Conservation (phyloP, 148 eudicot genomes). For the Talinum fruticosum region DNA sequence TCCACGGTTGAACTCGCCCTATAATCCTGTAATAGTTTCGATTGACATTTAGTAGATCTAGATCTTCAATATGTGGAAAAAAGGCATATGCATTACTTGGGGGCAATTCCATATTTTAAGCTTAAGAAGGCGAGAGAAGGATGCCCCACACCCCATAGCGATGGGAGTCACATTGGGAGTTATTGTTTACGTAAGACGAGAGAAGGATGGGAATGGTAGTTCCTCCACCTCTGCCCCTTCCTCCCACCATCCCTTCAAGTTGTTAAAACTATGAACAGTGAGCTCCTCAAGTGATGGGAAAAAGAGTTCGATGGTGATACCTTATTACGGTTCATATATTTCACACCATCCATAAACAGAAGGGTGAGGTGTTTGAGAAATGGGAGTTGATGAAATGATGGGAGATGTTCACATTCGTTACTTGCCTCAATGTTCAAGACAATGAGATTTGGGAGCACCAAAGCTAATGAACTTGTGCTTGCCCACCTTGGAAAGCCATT, state of each 20-base stretch:
- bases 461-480: not conserved
- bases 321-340: not conserved
- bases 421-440: not conserved
- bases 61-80: not conserved
- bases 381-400: not conserved
- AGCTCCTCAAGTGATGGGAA: not conserved
- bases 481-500: not conserved
- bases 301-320: not conserved
- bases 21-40: not conserved
- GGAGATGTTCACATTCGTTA: not conserved
- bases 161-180: too few species aligned
- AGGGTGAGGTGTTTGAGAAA: not conserved
- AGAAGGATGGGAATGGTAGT: not conserved
- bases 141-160: too few species aligned
- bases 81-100: not conserved
- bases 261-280: not conserved
- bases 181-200: too few species aligned
- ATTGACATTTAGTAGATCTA: not conserved
- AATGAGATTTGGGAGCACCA: not conserved
- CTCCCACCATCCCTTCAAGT: not conserved
- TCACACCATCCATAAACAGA: not conserved
- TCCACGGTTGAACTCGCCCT: not conserved
- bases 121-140: not conserved
- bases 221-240: not conserved
- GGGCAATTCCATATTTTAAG: slow-evolving; percentile 2